Percentiles rank a stretch among this genome's conserved stretches.
phyloP scores from a whole-genome alignment of 2,329 filamentous ascomycete genomes.

The Clonostachys rosea region DNA sequence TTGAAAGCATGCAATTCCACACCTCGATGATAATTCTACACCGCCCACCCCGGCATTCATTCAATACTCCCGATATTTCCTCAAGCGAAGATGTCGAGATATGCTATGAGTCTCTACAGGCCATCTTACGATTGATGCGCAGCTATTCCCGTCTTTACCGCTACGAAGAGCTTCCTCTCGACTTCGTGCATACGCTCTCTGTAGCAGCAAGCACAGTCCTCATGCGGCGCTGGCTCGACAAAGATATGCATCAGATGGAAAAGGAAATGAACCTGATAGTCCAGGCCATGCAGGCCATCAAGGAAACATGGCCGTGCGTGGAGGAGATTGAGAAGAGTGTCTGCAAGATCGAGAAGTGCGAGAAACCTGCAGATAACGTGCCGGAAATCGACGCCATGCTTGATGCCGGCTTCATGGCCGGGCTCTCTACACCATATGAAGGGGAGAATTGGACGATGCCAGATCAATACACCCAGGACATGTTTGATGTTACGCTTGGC shows the following conservation, averaged over 20 bases:
- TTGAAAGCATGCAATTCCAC: slow-evolving; percentile 38
- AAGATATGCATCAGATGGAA: slow-evolving; percentile 38
- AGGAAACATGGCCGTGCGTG: slow-evolving; percentile 42
- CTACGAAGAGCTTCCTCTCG: slow-evolving; percentile 35
- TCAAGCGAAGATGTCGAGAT: slow-evolving; percentile 40
- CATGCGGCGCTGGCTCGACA: slow-evolving; percentile 37
- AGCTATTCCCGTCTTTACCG: slow-evolving; percentile 37
- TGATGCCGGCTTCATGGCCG: not conserved
- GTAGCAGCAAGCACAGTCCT: slow-evolving; percentile 39
- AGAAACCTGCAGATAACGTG: not conserved
- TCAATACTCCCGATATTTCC: slow-evolving; percentile 29
- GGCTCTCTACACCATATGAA: not conserved
- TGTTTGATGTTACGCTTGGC: too few species aligned
- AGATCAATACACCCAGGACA: too few species aligned
- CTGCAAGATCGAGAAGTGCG: not conserved
- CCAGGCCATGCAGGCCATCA: slow-evolving; percentile 45
- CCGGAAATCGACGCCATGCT: not conserved
- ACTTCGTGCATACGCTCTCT: slow-evolving; percentile 43
- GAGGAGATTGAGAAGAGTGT: slow-evolving; percentile 23
- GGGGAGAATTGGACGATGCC: too few species aligned
- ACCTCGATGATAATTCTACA: slow-evolving; percentile 47
- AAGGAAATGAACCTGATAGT: slow-evolving; percentile 41
- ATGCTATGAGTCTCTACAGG: slow-evolving; percentile 41
- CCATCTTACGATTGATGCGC: slow-evolving; percentile 36
- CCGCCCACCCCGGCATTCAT: slow-evolving; percentile 36